Evolutionary conservation across 2,329 filamentous ascomycete genomes (phyloP), one percentile per base, ranked within the genome.

Genomic region (Cladorrhinum sp.): DNA sequence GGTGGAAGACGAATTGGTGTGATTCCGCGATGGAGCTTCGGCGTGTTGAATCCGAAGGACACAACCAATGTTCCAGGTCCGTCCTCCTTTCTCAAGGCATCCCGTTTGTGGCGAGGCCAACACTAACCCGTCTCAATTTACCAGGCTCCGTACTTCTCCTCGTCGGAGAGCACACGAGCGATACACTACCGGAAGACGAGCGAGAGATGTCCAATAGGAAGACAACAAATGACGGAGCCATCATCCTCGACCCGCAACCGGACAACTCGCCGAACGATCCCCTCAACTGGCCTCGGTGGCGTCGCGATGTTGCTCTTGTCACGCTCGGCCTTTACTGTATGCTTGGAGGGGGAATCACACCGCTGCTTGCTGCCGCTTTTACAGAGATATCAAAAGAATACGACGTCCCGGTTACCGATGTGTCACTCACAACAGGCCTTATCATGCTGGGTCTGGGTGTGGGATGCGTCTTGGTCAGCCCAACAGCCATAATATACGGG

Each of bases 381-480:
- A 87, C 86, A 30, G 80, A 96, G 48, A 89, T 98, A 9, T 88
- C 92, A 1, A 65, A 80, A 0, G 80, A 82, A 48, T 83, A 89
- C 71, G 62, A 82, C 62, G 84, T 96, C 21, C 80, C 84, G 0
- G 85, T 90, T 14, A 84, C 91, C 24, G 76, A 83, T 56, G 91
- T 97, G 2, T 88, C 94, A 2, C 80, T 96, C 60, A 98, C 94
- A 0, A 96, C 93, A 0, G 93, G 92, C 0, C 77, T 97, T 12
- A 97, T 92, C 76, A 97, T 98, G 93, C 82, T 96, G 83, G 95
- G 94, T 0, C 77, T 98, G 39, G 94, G 93, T 1, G 68, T 97
- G 1, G 94, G 94, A 1, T 92, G 87, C 20, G 87, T 97, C 4
- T 71, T 98, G 57, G 88, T 90, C 69, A 95, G 90, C 0, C 95